Percentiles rank a stretch among this genome's conserved stretches.
Conservation (phyloP, 2,329 filamentous ascomycete species). For the Acephala macrosclerotiorum region DNA sequence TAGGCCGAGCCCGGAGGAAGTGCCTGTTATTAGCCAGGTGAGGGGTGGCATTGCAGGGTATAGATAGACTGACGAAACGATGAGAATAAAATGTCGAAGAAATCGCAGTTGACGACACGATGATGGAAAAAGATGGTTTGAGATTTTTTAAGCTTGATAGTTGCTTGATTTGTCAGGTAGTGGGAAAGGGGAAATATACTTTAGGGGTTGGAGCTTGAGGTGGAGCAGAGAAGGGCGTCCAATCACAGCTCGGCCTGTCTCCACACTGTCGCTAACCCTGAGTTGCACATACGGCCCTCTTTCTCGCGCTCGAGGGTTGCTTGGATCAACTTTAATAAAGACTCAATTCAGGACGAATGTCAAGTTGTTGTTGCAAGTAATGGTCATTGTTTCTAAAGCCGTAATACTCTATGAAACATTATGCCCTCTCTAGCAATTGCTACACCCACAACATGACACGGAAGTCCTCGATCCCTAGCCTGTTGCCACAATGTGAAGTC, state of each 20-base stretch:
- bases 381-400: no score
- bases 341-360: no score
- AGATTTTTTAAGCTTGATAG: not conserved
- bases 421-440: no score
- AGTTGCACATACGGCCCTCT: not conserved
- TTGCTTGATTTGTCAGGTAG: not conserved
- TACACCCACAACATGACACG: no score
- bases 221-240: not conserved
- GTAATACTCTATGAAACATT: no score
- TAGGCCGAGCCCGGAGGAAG: constrained; percentile 5
- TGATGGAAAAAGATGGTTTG: no score
- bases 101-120: not conserved
- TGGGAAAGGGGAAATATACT: not conserved
- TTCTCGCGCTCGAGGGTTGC: no score
- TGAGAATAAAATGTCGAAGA: no score
- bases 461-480: no score
- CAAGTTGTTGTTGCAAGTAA: no score
- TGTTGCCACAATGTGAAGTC: no score
- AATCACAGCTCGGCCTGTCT: not conserved
- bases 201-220: not conserved
- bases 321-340: no score
- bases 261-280: constrained; percentile 2
- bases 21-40: constrained; percentile 18
- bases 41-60: constrained; percentile 1
- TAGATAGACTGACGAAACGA: not conserved